These are phyloP conservation scores for Heterobasidion annosum DNA, from an alignment of 1,284 basidiomycete genomes.

Conservation along the genomic window DNA sequence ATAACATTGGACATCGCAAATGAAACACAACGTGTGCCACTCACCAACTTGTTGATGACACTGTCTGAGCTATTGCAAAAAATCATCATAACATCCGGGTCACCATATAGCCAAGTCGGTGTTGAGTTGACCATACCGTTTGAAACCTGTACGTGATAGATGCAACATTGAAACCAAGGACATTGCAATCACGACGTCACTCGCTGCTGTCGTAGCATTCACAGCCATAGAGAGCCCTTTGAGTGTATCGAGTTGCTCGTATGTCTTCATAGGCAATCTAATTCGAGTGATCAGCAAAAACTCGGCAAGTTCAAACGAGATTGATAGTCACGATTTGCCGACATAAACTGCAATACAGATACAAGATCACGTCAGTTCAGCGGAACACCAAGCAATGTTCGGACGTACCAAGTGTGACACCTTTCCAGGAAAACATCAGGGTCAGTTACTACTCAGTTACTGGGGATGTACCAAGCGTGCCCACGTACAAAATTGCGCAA, in stretches of 20 bases:
- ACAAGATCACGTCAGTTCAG: not conserved
- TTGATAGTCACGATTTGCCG: not conserved
- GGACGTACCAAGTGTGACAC: not conserved
- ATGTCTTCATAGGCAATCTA: slow-evolving; percentile 11
- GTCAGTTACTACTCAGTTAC: too few relatives aligned
- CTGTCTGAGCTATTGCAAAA: slow-evolving; percentile 35
- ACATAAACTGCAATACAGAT: not conserved
- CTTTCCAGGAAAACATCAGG: not conserved
- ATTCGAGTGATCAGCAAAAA: not conserved
- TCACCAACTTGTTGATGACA: slow-evolving; percentile 46
- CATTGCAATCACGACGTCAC: slow-evolving; percentile 42
- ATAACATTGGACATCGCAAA: not conserved
- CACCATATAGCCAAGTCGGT: not conserved
- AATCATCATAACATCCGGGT: not conserved
- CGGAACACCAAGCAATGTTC: not conserved
- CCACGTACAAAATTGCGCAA: not conserved
- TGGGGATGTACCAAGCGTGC: not conserved
- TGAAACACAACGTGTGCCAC: slow-evolving; percentile 3
- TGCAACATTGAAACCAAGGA: slow-evolving; percentile 40
- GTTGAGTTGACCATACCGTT: slow-evolving; percentile 25
- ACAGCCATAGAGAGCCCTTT: slow-evolving; percentile 48
- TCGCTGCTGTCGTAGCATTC: slow-evolving; percentile 39
- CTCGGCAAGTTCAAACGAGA: not conserved
- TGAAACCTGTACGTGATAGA: slow-evolving; percentile 42
- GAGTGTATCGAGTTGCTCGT: slow-evolving; percentile 31